Conservation (phyloP, 441 rosid species). For the Bocquillonia castaneifolia region DNA sequence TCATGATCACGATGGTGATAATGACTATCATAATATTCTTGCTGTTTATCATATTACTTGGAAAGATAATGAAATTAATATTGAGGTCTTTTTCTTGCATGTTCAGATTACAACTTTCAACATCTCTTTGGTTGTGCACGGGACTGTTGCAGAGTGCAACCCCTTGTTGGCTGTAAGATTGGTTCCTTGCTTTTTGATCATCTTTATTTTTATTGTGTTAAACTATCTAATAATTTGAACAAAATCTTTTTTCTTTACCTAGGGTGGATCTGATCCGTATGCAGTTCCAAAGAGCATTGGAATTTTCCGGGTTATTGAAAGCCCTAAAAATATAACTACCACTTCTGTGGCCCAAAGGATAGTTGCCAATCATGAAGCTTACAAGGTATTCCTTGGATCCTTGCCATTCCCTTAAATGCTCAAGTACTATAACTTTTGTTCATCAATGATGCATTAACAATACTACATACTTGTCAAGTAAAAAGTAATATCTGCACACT, state of each 20-base stretch:
- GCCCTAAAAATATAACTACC: slow-evolving; percentile 74
- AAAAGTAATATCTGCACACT: no score
- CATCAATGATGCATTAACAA: neutral
- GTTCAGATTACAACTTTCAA: slow-evolving; percentile 84
- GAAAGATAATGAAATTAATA: neutral
- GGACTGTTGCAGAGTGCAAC: slow-evolving; percentile 71
- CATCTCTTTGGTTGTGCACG: slow-evolving; percentile 80
- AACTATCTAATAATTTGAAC: neutral
- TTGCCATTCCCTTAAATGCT: neutral
- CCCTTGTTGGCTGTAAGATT: slow-evolving; percentile 36
- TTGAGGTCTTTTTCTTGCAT: slow-evolving; percentile 12
- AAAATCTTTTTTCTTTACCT: slow-evolving; percentile 19
- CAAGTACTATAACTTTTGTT: neutral
- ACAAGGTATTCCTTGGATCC: slow-evolving; percentile 38
- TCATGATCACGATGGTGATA: neutral
- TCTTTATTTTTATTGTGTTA: neutral
- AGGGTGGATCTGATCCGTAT: slow-evolving; percentile 69
- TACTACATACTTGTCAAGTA: neutral
- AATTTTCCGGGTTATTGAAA: slow-evolving; percentile 61
- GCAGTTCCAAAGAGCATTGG: slow-evolving; percentile 77
- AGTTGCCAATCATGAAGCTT: slow-evolving; percentile 78
- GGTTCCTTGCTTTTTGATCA: slow-evolving; percentile 6
- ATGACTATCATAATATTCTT: neutral
- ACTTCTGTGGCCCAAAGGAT: slow-evolving; percentile 74
- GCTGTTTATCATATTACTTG: neutral